Percentiles rank a stretch among this genome's conserved stretches.
Evolutionary conservation across 2,329 filamentous ascomycete genomes (phyloP).

Genomic region (Stachybotrys chartarum): DNA sequence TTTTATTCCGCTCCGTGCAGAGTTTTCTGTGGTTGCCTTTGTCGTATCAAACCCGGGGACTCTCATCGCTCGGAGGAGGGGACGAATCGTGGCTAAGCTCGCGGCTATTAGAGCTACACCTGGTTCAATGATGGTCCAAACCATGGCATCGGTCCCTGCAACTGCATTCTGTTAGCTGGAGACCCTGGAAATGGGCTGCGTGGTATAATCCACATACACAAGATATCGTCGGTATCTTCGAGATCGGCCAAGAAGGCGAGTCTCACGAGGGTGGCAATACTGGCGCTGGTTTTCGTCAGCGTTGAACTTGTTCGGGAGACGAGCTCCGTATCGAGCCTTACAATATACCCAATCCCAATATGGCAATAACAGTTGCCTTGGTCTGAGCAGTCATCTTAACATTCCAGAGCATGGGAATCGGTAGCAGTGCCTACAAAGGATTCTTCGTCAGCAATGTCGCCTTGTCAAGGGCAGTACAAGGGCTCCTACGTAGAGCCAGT

Average conservation of each 20-base stretch:
- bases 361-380: constrained; percentile 42
- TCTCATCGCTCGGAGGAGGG: constrained; percentile 41
- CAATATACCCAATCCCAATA: constrained; percentile 45
- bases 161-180: constrained; percentile 22
- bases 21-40: constrained; percentile 17
- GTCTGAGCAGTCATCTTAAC: constrained; percentile 46
- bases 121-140: constrained; percentile 51
- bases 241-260: constrained; percentile 40
- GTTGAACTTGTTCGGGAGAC: not conserved
- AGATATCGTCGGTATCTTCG: constrained; percentile 35
- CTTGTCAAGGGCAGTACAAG: not conserved
- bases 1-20: not conserved
- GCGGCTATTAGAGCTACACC: constrained; percentile 48
- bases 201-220: constrained; percentile 27
- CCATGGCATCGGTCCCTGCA: constrained; percentile 42
- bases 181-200: not conserved
- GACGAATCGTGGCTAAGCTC: constrained; percentile 47
- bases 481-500: constrained; percentile 41
- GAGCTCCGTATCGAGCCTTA: constrained; percentile 13
- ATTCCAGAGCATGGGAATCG: constrained; percentile 47
- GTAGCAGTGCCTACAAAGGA: constrained; percentile 34
- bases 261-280: constrained; percentile 45
- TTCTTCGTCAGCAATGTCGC: constrained; percentile 3
- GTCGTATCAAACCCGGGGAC: constrained; percentile 39
- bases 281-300: constrained; percentile 29